Evolutionary conservation across 805 yeast genomes (phyloP), one percentile per base, ranked within the genome.

Genomic region (Blastobotrys peoriensis): DNA sequence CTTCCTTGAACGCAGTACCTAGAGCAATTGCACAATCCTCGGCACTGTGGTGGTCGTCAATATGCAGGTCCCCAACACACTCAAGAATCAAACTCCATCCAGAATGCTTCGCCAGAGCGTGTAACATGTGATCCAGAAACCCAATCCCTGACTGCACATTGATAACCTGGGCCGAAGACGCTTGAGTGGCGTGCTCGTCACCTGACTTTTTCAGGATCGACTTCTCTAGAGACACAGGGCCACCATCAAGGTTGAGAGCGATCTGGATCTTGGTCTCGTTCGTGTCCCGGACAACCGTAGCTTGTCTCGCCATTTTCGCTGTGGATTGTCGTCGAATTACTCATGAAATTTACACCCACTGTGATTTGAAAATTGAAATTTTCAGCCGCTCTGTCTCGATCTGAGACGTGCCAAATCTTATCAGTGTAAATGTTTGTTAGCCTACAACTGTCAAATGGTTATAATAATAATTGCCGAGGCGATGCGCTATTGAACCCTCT

Each of bases 41-140:
- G 3, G 96, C 83, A 1, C 95, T 80, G 66, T 93, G 98, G 64
- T 93, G 98, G 66, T 93, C 98, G 64, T 93, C 98, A 44, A 93
- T 89, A 64, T 88, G 94, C 55, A 88, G 69, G 63, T 93, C 98
- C 37, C 98, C 98, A 47, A 83, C 76, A 65, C 98, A 91, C 61
- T 84, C 95, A 16, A 93, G 75, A 27, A 86, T 71, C 46, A 93
- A 61, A 9, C 96, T 86, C 98, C 98, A 93, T 15, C 98, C 98
- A 1, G 95, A 73, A 65, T 93, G 98, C 60, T 93, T 93, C 33
- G 98, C 96, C 56, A 93, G 71, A 0, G 98, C 98, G 58, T 91
- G 96, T 39, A 93, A 70, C 98, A 93, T 93, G 65, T 93, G 98
- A 68, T 93, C 98, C 47, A 91, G 68, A 61, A 93, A 93, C 1